Percentiles rank a stretch among this genome's conserved stretches.
phyloP scores from a whole-genome alignment of 208 protist genomes.

The Acanthamoeba culbertsoni region DNA sequence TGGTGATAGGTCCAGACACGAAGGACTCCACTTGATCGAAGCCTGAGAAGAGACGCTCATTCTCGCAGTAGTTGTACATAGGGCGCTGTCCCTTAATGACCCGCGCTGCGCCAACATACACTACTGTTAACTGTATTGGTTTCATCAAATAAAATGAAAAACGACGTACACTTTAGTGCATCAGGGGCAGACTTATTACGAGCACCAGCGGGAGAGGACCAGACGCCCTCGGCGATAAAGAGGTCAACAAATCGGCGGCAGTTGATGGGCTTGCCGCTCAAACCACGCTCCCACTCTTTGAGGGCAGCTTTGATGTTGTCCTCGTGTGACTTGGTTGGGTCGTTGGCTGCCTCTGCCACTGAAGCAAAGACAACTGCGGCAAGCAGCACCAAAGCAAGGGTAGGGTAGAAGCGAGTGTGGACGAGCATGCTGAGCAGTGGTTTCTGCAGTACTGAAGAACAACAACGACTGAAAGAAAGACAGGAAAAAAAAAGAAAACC shows the following conservation, averaged over 20 bases:
- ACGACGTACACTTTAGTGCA: neutral
- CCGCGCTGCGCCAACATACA: neutral
- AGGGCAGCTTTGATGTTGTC: neutral
- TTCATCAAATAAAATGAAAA: neutral
- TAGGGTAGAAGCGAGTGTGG: neutral
- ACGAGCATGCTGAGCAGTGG: neutral
- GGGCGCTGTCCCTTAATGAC: constrained; percentile 1
- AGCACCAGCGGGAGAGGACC: neutral
- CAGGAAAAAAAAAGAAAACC: too few species aligned
- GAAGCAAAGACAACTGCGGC: neutral
- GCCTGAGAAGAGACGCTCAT: neutral
- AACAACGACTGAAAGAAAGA: too few species aligned
- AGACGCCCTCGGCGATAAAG: constrained; percentile 7
- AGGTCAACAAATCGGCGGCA: constrained; percentile 15
- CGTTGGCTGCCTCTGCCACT: neutral
- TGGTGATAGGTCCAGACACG: neutral
- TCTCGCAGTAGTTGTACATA: constrained; percentile 32
- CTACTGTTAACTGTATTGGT: neutral
- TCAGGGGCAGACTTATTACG: neutral
- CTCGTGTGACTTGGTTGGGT: neutral
- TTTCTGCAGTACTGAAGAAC: too few species aligned
- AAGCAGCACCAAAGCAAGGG: neutral
- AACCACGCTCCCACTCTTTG: neutral
- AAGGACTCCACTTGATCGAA: constrained; percentile 24
- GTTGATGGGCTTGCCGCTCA: constrained; percentile 31